Evolutionary conservation across 2,329 filamentous ascomycete species (phyloP), one percentile per base, ranked within the genome.

Genomic region (Penicillium capsulatum): DNA sequence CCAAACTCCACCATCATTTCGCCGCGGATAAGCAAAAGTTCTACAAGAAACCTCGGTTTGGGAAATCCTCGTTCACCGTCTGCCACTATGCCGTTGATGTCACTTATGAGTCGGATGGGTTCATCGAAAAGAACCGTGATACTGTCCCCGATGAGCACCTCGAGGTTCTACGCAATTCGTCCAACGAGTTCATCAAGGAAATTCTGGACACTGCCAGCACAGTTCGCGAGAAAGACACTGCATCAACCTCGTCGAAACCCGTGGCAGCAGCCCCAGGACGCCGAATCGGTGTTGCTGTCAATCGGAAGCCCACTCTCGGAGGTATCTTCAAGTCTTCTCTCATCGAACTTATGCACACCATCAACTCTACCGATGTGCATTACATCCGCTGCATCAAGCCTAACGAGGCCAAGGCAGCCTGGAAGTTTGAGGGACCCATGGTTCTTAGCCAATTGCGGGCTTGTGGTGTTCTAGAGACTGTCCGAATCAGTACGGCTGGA

Each of bases 351-450:
- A 98, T 98, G 91, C 77, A 81, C 63, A 98, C 92, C 4, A 98
- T 98, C 68, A 95, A 94, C 67, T 90, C 86, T 53, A 98, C 92
- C 2, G 92, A 98, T 63, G 92, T 97, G 14, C 92, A 98, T 68
- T 98, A 98, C 68, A 98, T 98, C 61, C 83, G 92, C 54, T 98
- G 92, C 66, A 97, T 98, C 70, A 98, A 98, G 71, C 92, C 92
- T 20, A 98, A 98, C 63, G 92, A 98, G 69, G 87, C 81, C 35
- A 98, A 98, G 68, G 86, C 86, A 59, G 81, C 92, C 0, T 98
- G 92, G 92, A 91, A 94, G 58, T 98, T 97, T 47, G 92, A 98
- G 63, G 92, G 92, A 0, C 92, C 94, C 3, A 98, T 98, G 92
- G 92, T 98, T 53, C 77, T 98, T 45, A 95, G 88, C 67, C 92